phyloP scores from a whole-genome alignment of 495 filamentous ascomycete species.

The Pyrenopolyporus hunteri region DNA sequence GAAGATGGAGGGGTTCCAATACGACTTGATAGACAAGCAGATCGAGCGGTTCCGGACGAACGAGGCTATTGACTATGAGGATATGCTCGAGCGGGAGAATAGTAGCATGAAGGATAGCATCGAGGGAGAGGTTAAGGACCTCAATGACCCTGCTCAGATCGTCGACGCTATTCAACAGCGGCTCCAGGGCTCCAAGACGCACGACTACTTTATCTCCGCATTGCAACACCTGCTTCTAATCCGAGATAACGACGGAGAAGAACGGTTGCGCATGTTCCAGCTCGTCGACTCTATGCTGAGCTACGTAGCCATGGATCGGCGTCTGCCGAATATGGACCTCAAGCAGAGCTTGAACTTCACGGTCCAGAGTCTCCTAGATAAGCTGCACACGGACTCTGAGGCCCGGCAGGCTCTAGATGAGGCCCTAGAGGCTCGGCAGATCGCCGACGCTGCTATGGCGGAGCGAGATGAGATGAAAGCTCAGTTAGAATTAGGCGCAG shows the following conservation, averaged over 20 bases:
- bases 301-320: slow-evolving; percentile 98
- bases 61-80: slow-evolving; percentile 97
- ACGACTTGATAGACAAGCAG: slow-evolving; percentile 98
- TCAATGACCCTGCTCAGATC: slow-evolving; percentile 91
- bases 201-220: slow-evolving; percentile 95
- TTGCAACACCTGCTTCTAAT: slow-evolving; percentile 95
- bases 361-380: slow-evolving; percentile 92
- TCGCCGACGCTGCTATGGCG: slow-evolving; percentile 92
- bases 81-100: slow-evolving; percentile 89
- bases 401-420: slow-evolving; percentile 91
- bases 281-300: slow-evolving; percentile 97
- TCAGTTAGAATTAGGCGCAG: slow-evolving; percentile 91
- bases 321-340: slow-evolving; percentile 94
- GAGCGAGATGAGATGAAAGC: slow-evolving; percentile 95
- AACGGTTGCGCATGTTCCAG: slow-evolving; percentile 95
- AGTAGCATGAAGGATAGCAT: slow-evolving; percentile 88
- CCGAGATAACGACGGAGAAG: slow-evolving; percentile 89
- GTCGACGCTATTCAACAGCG: slow-evolving; percentile 91
- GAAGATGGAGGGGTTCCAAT: slow-evolving; percentile 99
- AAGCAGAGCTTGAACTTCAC: slow-evolving; percentile 98
- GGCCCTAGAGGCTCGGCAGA: slow-evolving; percentile 82
- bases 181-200: slow-evolving; percentile 79
- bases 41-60: slow-evolving; percentile 92
- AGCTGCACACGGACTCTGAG: slow-evolving; percentile 94
- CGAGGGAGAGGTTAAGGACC: slow-evolving; percentile 90